Conservation (phyloP, 1,139 yeast species). For the Taphrina betulina region DNA sequence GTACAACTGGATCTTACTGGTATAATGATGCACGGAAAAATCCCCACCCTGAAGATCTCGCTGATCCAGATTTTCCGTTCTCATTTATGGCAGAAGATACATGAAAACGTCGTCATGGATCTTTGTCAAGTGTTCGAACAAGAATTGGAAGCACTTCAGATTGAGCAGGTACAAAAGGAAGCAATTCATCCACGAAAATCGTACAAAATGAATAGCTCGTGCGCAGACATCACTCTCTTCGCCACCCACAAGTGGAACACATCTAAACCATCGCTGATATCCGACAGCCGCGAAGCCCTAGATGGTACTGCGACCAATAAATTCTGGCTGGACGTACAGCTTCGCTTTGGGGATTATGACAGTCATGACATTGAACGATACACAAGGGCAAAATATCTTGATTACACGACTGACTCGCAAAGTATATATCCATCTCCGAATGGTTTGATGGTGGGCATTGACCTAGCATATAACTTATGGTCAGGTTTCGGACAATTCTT, state of each 20-base stretch:
- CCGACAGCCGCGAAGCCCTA: conserved; percentile 47
- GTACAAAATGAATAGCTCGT: conserved; percentile 92
- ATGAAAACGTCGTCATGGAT: conserved; percentile 92
- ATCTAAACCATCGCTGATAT: conserved; percentile 74
- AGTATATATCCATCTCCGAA: conserved; percentile 91
- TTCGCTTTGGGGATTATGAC: conserved; percentile 95
- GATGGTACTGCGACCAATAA: conserved; percentile 58
- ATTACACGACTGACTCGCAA: conserved; percentile 83
- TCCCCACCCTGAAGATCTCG: conserved; percentile 93
- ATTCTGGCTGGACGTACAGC: conserved; percentile 93
- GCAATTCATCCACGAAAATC: conserved; percentile 97
- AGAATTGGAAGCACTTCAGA: conserved; percentile 77
- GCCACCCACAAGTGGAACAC: conserved; percentile 83
- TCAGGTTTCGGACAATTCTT: conserved; percentile 98
- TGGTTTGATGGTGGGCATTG: conserved; percentile 86
- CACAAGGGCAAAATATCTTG: conserved; percentile 87
- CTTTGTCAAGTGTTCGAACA: conserved; percentile 87
- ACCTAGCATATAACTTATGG: conserved; percentile 91
- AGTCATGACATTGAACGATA: conserved; percentile 95
- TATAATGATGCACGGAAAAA: conserved; percentile 93
- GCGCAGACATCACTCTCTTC: conserved; percentile 81
- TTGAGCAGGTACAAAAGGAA: conserved; percentile 84
- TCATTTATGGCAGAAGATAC: conserved; percentile 98
- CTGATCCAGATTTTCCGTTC: conserved; percentile 95
- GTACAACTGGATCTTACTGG: conserved; percentile 97